These are phyloP conservation scores for Prorocentrum cordatum DNA, from an alignment of 169 alveolate genomes.

Conservation along the genomic window DNA sequence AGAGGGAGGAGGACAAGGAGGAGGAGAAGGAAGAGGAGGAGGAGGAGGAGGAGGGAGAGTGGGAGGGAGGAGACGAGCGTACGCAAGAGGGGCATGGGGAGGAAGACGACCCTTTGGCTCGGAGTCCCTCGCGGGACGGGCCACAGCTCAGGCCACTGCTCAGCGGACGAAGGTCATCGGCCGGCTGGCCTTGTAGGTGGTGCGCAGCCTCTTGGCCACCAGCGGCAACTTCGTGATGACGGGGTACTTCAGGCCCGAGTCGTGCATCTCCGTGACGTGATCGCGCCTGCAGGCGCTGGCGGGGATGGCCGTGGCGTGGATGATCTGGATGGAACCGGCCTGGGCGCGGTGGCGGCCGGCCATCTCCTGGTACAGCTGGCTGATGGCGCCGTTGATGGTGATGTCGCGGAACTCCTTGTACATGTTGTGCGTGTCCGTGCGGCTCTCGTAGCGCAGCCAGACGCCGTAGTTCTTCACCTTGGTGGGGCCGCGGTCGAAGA, in stretches of 20 bases:
- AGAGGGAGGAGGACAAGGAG: too few species aligned
- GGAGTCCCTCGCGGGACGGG: too few species aligned
- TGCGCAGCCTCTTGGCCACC: conserved; percentile 52
- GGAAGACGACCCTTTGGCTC: too few species aligned
- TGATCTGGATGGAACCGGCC: conserved; percentile 68
- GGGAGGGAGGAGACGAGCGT: too few species aligned
- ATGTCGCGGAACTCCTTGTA: conserved; percentile 97
- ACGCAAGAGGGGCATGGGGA: too few species aligned
- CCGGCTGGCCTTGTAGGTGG: conserved; percentile 65
- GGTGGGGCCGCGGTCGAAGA: conserved; percentile 24
- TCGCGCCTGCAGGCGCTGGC: conserved; percentile 61
- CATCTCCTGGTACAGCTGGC: conserved; percentile 87
- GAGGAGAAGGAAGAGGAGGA: too few species aligned
- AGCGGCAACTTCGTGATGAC: conserved; percentile 33
- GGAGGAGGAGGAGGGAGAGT: too few species aligned
- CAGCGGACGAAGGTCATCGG: too few species aligned
- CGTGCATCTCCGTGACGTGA: conserved; percentile 19
- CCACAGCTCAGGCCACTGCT: too few species aligned
- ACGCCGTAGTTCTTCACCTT: conserved; percentile 94
- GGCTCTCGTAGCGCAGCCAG: conserved; percentile 93
- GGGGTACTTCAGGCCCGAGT: conserved; percentile 20
- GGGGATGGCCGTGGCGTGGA: conserved; percentile 20
- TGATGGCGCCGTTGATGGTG: conserved; percentile 92
- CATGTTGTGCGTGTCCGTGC: conserved; percentile 97
- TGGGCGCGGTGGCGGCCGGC: conserved; percentile 66